phyloP scores from a whole-genome alignment of 495 filamentous ascomycete genomes.

The Lichina pygmaea region DNA sequence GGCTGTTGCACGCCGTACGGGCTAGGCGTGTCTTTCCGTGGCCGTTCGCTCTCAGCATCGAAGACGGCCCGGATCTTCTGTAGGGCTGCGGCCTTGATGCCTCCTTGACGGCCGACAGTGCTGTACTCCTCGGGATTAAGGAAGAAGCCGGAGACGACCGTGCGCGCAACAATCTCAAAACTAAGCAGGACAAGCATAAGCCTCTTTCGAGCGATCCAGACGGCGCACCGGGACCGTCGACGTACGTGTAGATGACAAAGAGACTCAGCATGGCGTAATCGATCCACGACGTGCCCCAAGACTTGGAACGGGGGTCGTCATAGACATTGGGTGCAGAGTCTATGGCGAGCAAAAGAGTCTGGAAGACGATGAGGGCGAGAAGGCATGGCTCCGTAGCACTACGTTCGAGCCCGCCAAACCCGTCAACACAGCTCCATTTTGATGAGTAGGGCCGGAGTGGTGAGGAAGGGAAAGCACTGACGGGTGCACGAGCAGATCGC shows the following conservation, averaged over 20 bases:
- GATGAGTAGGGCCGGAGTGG: neutral
- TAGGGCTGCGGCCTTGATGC: constrained; percentile 41
- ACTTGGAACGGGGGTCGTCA: constrained; percentile 16
- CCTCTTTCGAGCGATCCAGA: neutral
- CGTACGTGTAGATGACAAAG: constrained; percentile 62
- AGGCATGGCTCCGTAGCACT: constrained; percentile 57
- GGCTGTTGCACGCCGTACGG: constrained; percentile 21
- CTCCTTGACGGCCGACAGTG: constrained; percentile 43
- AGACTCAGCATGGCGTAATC: constrained; percentile 61
- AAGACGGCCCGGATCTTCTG: constrained; percentile 56
- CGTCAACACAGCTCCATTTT: neutral
- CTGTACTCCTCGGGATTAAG: constrained; percentile 70
- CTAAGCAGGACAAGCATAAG: constrained; percentile 2
- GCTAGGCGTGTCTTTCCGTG: constrained; percentile 20
- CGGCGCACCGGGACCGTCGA: neutral
- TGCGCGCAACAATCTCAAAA: constrained; percentile 50
- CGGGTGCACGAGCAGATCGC: constrained; percentile 70
- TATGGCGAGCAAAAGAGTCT: constrained; percentile 64
- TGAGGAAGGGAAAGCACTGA: no score
- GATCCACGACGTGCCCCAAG: constrained; percentile 41
- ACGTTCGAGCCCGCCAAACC: neutral
- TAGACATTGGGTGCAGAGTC: constrained; percentile 48
- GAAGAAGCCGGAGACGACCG: constrained; percentile 78
- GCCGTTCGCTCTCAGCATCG: constrained; percentile 45
- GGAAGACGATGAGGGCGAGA: constrained; percentile 61